Conservation (phyloP, 1,139 yeast genomes). For the Sugiyamaella sp. region DNA sequence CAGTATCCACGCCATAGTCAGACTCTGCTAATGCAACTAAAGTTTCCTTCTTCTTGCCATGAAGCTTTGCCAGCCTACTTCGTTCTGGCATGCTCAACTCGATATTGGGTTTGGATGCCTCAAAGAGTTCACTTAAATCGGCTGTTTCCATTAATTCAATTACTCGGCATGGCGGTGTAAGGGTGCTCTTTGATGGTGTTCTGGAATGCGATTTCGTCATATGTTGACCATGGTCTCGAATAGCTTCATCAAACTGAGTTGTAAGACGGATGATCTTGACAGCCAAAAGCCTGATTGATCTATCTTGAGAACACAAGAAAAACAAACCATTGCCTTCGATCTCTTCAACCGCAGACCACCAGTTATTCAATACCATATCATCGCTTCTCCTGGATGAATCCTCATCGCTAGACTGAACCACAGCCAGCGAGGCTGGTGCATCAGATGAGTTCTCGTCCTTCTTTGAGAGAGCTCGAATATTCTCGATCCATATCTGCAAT, state of each 20-base stretch:
- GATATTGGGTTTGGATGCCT: conserved; percentile 51
- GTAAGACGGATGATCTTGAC: conserved; percentile 72
- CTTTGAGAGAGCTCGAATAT: conserved; percentile 46
- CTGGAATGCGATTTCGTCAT: conserved; percentile 27
- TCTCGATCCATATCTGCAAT: conserved; percentile 77
- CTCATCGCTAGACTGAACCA: conserved; percentile 30
- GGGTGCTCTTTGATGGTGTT: conserved; percentile 30
- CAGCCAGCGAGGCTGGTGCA: conserved; percentile 14
- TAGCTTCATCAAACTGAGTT: conserved; percentile 81
- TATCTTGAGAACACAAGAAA: conserved; percentile 87
- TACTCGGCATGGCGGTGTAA: conserved; percentile 74
- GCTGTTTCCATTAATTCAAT: conserved; percentile 74
- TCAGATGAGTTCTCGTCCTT: conserved; percentile 29
- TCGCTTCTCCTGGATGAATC: conserved; percentile 53
- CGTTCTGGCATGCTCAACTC: conserved; percentile 82
- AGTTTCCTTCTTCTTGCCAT: conserved; percentile 57
- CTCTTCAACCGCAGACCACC: conserved; percentile 85
- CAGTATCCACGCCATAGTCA: conserved; percentile 92
- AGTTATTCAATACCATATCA: conserved; percentile 74
- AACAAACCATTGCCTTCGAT: conserved; percentile 95
- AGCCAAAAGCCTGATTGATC: conserved; percentile 72
- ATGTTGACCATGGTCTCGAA: conserved; percentile 45
- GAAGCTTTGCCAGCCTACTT: conserved; percentile 66
- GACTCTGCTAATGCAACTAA: conserved; percentile 80
- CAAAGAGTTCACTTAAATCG: conserved; percentile 68